Evolutionary conservation across 2,329 filamentous ascomycete genomes (phyloP), one percentile per base, ranked within the genome.

Genomic region (Lomentospora prolificans): DNA sequence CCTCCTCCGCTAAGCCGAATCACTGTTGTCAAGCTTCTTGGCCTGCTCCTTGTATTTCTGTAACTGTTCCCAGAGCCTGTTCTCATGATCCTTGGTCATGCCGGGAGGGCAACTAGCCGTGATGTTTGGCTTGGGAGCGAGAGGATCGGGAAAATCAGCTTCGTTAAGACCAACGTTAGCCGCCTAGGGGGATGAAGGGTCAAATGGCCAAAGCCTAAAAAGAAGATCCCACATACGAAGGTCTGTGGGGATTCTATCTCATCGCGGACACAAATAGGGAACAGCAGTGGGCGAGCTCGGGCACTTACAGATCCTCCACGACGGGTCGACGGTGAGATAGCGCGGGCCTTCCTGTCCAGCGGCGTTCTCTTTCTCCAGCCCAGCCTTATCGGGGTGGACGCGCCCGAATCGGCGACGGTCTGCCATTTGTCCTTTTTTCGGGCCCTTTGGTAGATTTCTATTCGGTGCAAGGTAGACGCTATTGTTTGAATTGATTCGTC

Each of bases 351-450:
- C 14, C 25, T 51, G 22, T 22, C 24, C 52, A 25, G 33, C 52
- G 33, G 36, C n/a, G 52, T 30, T 44, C 14, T 14, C 24, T 25
- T 46, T 54, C 4, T 46, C 25, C 2, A 12, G 24, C 22, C 3
- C 19, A 17, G 7, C 10, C 52, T 28, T 54, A 3, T 54, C 52
- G 25, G 24, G 19, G 44, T 17, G 44, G 5, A 48, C 22, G 17
- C 44, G 44, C 17, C 19, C 19, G n/a, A 19, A 19, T 22, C 44
- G 44, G 10, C 44, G 44, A 25, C 44, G 44, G 17, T 48, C 44
- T 22, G 44, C 17, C 44, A 48, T 48, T 27, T 68, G 60, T 1
- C 81, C 71, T 55, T 82, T 73, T 3, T 67, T 69, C 0, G 4
- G n/a, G n/a, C 19, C 19, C 44, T 17, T 48, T 22, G 17, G 22